A percentile compares a stretch with the other conserved stretches of the same genome.
These are phyloP conservation scores for Perkinsus marinus DNA, from an alignment of 169 alveolate genomes.

Conservation along the genomic window DNA sequence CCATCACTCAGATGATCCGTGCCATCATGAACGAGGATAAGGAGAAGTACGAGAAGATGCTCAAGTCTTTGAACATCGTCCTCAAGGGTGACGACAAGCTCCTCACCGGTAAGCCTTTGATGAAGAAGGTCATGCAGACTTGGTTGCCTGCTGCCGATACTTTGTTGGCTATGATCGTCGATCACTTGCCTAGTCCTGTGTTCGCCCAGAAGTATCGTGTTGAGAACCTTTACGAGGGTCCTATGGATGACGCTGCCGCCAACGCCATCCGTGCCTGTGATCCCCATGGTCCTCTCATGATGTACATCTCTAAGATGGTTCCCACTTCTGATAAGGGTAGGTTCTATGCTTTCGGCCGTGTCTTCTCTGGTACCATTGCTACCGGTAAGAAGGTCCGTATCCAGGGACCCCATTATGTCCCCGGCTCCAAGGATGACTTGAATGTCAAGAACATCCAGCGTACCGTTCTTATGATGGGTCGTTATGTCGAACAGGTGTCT, in stretches of 20 bases:
- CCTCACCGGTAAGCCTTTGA: slow-evolving; percentile 84
- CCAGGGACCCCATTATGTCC: slow-evolving; percentile 96
- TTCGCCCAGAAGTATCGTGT: slow-evolving; percentile 95
- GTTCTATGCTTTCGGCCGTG: slow-evolving; percentile 99
- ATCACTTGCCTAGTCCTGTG: slow-evolving; percentile 96
- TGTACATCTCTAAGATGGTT: slow-evolving; percentile 98
- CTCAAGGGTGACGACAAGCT: slow-evolving; percentile 88
- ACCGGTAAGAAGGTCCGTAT: slow-evolving; percentile 88
- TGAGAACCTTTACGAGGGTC: slow-evolving; percentile 92
- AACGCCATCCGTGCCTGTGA: slow-evolving; percentile 87
- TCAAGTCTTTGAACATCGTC: slow-evolving; percentile 73
- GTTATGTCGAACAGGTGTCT: slow-evolving; percentile 85
- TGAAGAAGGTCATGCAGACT: slow-evolving; percentile 93
- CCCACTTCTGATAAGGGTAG: slow-evolving; percentile 98
- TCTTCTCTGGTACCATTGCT: slow-evolving; percentile 98
- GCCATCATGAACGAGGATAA: slow-evolving; percentile 82
- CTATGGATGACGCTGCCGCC: slow-evolving; percentile 96
- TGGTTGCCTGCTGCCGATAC: slow-evolving; percentile 99
- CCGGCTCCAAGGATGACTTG: slow-evolving; percentile 94
- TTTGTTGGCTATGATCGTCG: slow-evolving; percentile 92
- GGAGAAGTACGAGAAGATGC: slow-evolving; percentile 75
- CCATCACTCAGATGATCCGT: slow-evolving; percentile 83
- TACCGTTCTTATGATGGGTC: slow-evolving; percentile 97
- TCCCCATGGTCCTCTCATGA: slow-evolving; percentile 95
- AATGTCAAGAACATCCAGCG: slow-evolving; percentile 88